Percentiles rank a stretch among this genome's conserved stretches.
These are phyloP conservation scores for Lavandula angustifolia DNA, from an alignment of 257 asterid genomes.

Conservation along the genomic window DNA sequence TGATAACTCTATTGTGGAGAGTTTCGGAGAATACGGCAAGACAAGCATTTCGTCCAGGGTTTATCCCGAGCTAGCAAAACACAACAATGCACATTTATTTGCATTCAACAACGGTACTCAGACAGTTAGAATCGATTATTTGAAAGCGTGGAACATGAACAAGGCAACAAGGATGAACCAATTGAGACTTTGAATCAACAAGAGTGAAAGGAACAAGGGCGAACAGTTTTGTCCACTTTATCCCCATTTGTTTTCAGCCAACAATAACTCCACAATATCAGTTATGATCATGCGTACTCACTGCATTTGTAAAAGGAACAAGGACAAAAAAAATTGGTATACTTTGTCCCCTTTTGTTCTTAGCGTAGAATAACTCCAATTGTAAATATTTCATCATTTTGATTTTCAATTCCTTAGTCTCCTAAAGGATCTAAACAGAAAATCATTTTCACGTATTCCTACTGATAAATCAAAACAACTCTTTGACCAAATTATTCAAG, in stretches of 20 bases:
- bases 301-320: background rate
- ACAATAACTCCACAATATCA: background rate
- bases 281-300: background rate
- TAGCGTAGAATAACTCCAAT: too few relatives aligned
- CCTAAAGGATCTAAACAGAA: too few relatives aligned
- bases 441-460: too few relatives aligned
- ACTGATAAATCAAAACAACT: too few relatives aligned
- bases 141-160: slow-evolving; percentile 47
- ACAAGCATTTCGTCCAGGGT: slow-evolving; percentile 45
- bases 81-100: slow-evolving; percentile 37
- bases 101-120: slow-evolving; percentile 49
- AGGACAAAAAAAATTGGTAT: too few relatives aligned
- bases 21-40: slow-evolving; percentile 44
- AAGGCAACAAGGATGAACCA: slow-evolving; percentile 34
- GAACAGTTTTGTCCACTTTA: too few relatives aligned
- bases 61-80: slow-evolving; percentile 40
- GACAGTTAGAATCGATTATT: slow-evolving; percentile 24
- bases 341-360: too few relatives aligned
- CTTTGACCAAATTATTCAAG: too few relatives aligned
- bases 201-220: too few relatives aligned
- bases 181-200: slow-evolving; percentile 33
- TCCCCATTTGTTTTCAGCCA: background rate
- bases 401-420: too few relatives aligned
- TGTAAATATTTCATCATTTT: too few relatives aligned
- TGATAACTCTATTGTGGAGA: slow-evolving; percentile 47